A percentile compares a stretch with the other conserved stretches of the same genome.
phyloP scores from a whole-genome alignment of 164 flowering plant genomes.

The Brasenia schreberi region DNA sequence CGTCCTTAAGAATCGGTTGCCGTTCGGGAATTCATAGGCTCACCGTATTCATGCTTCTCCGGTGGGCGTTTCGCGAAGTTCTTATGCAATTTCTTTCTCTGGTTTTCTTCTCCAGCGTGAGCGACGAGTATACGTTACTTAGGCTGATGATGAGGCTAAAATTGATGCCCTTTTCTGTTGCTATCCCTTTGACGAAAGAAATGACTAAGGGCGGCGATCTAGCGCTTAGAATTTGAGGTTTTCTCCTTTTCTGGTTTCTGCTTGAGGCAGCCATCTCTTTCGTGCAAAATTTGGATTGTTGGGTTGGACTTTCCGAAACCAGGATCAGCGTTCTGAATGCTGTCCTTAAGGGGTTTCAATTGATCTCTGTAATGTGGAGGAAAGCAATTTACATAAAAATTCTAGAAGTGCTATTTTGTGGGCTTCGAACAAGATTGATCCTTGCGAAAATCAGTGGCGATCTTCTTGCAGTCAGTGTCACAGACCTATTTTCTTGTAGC shows the following conservation, averaged over 20 bases:
- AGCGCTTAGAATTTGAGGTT: conserved; percentile 54
- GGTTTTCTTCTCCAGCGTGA: conserved; percentile 82
- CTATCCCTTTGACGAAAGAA: conserved; percentile 42
- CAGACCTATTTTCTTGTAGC: conserved; percentile 91
- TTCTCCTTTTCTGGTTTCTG: conserved; percentile 61
- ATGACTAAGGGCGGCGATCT: conserved; percentile 16
- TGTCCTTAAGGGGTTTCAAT: conserved; percentile 72
- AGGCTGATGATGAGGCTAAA: conserved; percentile 79
- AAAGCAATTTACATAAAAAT: conserved; percentile 69
- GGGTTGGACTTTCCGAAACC: conserved; percentile 71
- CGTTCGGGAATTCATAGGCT: conserved; percentile 57
- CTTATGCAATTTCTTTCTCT: conserved; percentile 78
- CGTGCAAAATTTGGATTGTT: conserved; percentile 66
- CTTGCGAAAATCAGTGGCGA: conserved; percentile 36
- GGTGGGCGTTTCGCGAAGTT: conserved; percentile 94
- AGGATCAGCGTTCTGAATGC: conserved; percentile 71
- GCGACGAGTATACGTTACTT: conserved; percentile 75
- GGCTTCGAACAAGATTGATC: conserved; percentile 43
- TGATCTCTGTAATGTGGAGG: conserved; percentile 47
- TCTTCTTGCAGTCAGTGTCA: conserved; percentile 42
- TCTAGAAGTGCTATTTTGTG: conserved; percentile 55
- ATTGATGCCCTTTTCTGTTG: conserved; percentile 80
- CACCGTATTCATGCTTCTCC: conserved; percentile 71
- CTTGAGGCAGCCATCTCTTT: conserved; percentile 51
- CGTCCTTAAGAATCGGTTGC: conserved; percentile 53